Evolutionary conservation across 139 green algal species (phyloP).

Genomic region (Nannochloris sp.): DNA sequence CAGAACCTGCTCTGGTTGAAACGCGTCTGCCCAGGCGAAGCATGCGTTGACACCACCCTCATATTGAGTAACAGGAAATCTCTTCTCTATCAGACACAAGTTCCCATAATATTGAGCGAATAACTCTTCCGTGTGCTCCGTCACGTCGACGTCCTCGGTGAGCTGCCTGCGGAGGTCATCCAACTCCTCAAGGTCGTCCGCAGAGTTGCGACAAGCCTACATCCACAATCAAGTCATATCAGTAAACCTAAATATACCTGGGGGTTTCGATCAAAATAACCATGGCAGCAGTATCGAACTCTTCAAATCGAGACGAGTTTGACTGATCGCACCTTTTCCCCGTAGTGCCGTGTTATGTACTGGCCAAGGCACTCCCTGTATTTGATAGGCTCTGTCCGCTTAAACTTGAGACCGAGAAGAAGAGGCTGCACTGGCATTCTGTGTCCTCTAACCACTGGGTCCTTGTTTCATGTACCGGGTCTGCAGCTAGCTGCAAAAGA

Average conservation of each 20-base stretch:
- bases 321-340: slow-evolving; percentile 16
- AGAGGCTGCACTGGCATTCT: slow-evolving; percentile 9
- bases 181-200: slow-evolving; percentile 31
- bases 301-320: background rate
- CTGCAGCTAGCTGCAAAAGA: no score
- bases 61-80: slow-evolving; percentile 81
- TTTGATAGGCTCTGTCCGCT: slow-evolving; percentile 61
- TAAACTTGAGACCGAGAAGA: slow-evolving; percentile 69
- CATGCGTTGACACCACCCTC: slow-evolving; percentile 47
- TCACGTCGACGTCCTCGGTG: background rate
- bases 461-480: no score
- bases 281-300: background rate
- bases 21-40: slow-evolving; percentile 74
- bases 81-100: slow-evolving; percentile 73
- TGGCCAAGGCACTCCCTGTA: slow-evolving; percentile 50
- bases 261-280: background rate
- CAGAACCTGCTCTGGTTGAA: slow-evolving; percentile 49
- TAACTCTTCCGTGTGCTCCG: slow-evolving; percentile 27
- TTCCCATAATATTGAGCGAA: slow-evolving; percentile 73
- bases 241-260: background rate
- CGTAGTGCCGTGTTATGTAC: slow-evolving; percentile 60
- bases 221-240: background rate
- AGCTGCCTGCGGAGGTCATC: slow-evolving; percentile 52
- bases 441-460: slow-evolving; percentile 29
- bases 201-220: background rate